Percentiles rank a stretch among this genome's conserved stretches.
Evolutionary conservation across 2,329 filamentous ascomycete species (phyloP).

Genomic region (Lecanoromycetidae sp.): DNA sequence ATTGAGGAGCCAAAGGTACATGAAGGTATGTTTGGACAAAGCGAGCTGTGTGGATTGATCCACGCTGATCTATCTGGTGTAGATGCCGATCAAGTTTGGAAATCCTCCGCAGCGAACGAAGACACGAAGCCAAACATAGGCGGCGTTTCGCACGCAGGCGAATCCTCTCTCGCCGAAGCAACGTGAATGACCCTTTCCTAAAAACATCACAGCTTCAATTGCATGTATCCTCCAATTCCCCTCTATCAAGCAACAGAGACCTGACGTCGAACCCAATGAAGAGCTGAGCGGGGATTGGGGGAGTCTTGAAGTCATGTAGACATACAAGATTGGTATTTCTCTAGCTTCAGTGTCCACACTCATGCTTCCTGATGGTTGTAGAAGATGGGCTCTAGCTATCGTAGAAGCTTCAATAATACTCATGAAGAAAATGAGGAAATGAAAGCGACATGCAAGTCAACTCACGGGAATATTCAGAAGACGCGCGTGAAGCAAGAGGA

Average conservation of each 20-base stretch:
- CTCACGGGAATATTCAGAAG: too few species aligned
- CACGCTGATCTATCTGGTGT: not conserved
- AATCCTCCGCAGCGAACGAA: not conserved
- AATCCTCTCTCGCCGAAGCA: not conserved
- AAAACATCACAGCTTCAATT: not conserved
- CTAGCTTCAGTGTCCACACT: conserved; percentile 48
- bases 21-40: conserved; percentile 26
- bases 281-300: conserved; percentile 21
- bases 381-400: conserved; percentile 46
- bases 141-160: not conserved
- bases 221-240: conserved; percentile 32
- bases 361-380: conserved; percentile 36
- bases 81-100: conserved; percentile 29
- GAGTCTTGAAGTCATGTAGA: conserved; percentile 19
- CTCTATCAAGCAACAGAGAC: conserved; percentile 15
- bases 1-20: conserved; percentile 40
- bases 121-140: conserved; percentile 1
- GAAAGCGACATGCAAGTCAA: too few species aligned
- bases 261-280: conserved; percentile 24
- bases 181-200: not conserved
- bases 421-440: not conserved
- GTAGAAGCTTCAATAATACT: conserved; percentile 33
- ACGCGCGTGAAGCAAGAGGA: not conserved
- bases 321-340: conserved; percentile 26
- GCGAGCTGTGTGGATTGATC: not conserved